Percentiles rank a stretch among this genome's conserved stretches.
Evolutionary conservation across 2,329 filamentous ascomycete species (phyloP).

Genomic region (Penicillium griseofulvum): DNA sequence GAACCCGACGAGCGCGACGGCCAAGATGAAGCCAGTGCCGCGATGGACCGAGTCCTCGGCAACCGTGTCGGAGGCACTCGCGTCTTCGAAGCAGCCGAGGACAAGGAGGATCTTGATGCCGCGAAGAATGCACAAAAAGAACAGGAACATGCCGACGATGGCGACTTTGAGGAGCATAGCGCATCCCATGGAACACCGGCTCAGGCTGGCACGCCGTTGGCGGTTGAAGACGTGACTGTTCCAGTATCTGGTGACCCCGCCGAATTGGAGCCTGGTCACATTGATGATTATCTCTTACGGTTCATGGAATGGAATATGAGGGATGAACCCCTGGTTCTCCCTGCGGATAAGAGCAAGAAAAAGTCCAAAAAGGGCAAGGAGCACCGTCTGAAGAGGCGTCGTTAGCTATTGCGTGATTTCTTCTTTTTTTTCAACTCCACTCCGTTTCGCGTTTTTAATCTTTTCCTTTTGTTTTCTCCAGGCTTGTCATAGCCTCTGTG

Average conservation of each 20-base stretch:
- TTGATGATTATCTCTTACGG: constrained; percentile 73
- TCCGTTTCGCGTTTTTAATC: neutral
- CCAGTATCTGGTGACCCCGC: constrained; percentile 27
- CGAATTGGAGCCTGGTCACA: constrained; percentile 54
- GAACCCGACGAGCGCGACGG: constrained; percentile 59
- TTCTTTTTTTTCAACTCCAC: neutral
- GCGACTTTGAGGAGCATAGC: constrained; percentile 72
- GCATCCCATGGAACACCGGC: constrained; percentile 35
- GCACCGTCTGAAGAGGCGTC: constrained; percentile 42
- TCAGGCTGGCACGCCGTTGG: constrained; percentile 34
- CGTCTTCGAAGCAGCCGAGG: constrained; percentile 85
- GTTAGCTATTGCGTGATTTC: constrained; percentile 18
- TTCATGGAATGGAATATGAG: constrained; percentile 62
- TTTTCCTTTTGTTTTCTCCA: neutral
- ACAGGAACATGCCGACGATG: constrained; percentile 76
- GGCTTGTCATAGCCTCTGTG: neutral
- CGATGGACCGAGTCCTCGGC: constrained; percentile 82
- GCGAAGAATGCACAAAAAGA: constrained; percentile 87
- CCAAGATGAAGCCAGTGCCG: constrained; percentile 72
- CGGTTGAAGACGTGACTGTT: constrained; percentile 26
- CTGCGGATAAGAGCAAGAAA: constrained; percentile 49
- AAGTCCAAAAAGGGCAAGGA: constrained; percentile 49
- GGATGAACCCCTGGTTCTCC: constrained; percentile 49
- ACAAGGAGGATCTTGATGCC: constrained; percentile 84
- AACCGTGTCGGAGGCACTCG: constrained; percentile 64